Conservation (phyloP, 148 eudicot genomes). For the Rhododendron ferrugineum region DNA sequence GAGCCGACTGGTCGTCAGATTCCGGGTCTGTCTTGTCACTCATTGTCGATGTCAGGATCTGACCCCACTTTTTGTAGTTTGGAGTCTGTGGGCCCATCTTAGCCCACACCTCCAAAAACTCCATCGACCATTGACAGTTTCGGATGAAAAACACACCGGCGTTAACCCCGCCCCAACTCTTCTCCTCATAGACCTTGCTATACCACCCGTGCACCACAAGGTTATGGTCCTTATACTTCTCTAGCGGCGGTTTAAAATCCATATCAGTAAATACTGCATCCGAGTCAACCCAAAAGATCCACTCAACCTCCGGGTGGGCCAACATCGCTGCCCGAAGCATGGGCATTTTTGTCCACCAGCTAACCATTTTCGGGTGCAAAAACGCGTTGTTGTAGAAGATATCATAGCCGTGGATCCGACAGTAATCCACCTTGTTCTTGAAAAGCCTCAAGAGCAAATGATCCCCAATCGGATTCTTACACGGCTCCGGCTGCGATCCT, state of each 20-base stretch:
- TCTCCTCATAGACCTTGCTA: background rate
- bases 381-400: background rate
- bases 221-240: background rate
- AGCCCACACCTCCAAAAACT: background rate
- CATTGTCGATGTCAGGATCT: conserved; percentile 20
- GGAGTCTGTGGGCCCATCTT: background rate
- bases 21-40: conserved; percentile 34
- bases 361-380: background rate
- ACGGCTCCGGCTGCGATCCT: background rate
- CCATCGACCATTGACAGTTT: background rate
- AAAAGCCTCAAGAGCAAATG: background rate
- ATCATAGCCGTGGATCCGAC: background rate
- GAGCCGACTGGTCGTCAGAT: background rate
- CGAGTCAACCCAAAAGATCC: background rate
- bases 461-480: background rate
- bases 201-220: background rate
- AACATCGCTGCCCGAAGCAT: background rate
- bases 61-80: conserved; percentile 56
- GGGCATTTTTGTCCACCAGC: background rate
- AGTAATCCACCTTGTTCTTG: background rate
- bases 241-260: background rate
- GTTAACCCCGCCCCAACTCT: background rate
- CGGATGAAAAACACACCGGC: background rate
- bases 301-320: background rate
- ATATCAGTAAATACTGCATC: background rate